Evolutionary conservation across 2,329 filamentous ascomycete species (phyloP).

Genomic region (Fusarium incarnatum): DNA sequence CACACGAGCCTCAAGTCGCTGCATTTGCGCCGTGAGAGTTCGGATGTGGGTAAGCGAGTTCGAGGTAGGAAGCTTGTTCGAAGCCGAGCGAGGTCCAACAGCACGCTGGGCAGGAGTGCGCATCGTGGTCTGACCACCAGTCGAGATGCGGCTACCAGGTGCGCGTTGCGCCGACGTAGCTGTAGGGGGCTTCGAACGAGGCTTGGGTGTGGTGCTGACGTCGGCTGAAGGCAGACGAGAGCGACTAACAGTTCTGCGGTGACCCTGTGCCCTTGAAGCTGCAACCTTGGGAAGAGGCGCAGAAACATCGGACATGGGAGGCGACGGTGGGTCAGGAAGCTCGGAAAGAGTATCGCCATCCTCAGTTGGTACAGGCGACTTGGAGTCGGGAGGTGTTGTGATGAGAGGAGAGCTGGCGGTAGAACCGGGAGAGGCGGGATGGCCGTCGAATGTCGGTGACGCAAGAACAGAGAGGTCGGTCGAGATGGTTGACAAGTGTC

Average conservation of each 20-base stretch:
- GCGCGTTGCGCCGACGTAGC: constrained; percentile 44
- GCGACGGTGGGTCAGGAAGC: constrained; percentile 87
- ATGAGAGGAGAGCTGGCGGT: constrained; percentile 92
- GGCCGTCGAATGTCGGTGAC: constrained; percentile 80
- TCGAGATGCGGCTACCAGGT: constrained; percentile 59
- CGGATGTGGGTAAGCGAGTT: constrained; percentile 92
- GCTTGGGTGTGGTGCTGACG: constrained; percentile 66
- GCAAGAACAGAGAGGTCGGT: constrained; percentile 73
- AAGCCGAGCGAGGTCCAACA: constrained; percentile 67
- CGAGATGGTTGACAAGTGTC: constrained; percentile 69
- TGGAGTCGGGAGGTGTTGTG: constrained; percentile 82
- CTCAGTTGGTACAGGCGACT: constrained; percentile 64
- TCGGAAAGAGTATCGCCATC: constrained; percentile 70
- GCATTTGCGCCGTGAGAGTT: constrained; percentile 95
- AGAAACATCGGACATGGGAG: constrained; percentile 90
- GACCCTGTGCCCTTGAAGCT: constrained; percentile 50
- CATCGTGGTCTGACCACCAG: constrained; percentile 59
- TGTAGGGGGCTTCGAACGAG: constrained; percentile 62
- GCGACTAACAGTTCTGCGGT: constrained; percentile 50
- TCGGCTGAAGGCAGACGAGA: constrained; percentile 66
- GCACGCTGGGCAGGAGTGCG: constrained; percentile 60
- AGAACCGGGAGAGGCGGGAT: constrained; percentile 79
- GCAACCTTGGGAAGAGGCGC: constrained; percentile 65
- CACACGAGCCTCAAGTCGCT: constrained; percentile 92
- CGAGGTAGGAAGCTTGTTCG: constrained; percentile 65